A percentile compares a stretch with the other conserved stretches of the same genome.
phyloP scores from a whole-genome alignment of 345 rosid genomes.

The Bruguiera gymnorhiza region DNA sequence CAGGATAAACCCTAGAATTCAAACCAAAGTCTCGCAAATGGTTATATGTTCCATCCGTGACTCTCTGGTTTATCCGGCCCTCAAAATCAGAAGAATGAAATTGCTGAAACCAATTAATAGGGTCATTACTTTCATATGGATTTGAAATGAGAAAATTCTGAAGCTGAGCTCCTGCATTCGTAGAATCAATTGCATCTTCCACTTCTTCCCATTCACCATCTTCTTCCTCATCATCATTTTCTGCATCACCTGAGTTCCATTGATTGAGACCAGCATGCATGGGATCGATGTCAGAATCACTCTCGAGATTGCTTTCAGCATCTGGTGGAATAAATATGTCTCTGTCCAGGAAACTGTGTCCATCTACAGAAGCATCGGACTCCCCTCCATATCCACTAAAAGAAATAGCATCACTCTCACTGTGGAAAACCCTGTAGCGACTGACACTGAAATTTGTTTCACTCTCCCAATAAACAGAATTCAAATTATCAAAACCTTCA shows the following conservation, averaged over 20 bases:
- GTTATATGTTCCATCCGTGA: constrained; percentile 34
- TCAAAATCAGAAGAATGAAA: constrained; percentile 43
- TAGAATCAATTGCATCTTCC: constrained; percentile 36
- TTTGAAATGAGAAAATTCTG: constrained; percentile 36
- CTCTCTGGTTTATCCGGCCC: constrained; percentile 34
- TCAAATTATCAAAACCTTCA: constrained; percentile 59
- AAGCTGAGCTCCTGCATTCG: constrained; percentile 25
- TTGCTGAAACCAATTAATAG: constrained; percentile 20
- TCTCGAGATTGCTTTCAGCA: constrained; percentile 49
- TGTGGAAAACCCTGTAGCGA: constrained; percentile 44
- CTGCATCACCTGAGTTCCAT: constrained; percentile 68
- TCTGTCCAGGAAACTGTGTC: constrained; percentile 45
- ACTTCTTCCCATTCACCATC: constrained; percentile 65
- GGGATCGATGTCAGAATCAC: constrained; percentile 90
- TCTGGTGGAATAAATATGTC: constrained; percentile 48
- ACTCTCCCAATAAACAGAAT: constrained; percentile 55
- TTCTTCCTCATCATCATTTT: constrained; percentile 43
- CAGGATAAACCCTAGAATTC: constrained; percentile 57
- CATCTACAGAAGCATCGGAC: constrained; percentile 78
- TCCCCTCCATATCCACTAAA: constrained; percentile 68
- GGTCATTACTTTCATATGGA: constrained; percentile 45
- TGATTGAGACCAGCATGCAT: constrained; percentile 76
- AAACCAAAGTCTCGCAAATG: constrained; percentile 40
- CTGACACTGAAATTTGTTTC: constrained; percentile 59
- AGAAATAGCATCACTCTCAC: constrained; percentile 67